Conservation (phyloP, 2,329 filamentous ascomycete species). For the Stenocarpella maydis region DNA sequence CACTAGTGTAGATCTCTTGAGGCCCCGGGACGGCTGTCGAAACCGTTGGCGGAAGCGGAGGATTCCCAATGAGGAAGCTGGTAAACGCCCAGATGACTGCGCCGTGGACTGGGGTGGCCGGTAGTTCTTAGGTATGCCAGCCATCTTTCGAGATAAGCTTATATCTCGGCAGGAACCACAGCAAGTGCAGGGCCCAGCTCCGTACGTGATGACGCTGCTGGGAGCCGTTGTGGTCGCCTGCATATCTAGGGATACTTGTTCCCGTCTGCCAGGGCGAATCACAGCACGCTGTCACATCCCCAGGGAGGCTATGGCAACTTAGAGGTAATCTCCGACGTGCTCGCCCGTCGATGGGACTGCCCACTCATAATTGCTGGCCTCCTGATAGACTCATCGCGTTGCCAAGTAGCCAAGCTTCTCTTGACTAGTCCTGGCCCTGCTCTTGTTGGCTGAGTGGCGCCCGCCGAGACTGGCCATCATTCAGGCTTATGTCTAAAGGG, state of each 20-base stretch:
- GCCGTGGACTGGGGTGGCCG: not conserved
- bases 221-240: constrained; percentile 5
- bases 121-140: not conserved
- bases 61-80: constrained; percentile 19
- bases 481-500: constrained; percentile 17
- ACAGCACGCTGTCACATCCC: not conserved
- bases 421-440: not conserved
- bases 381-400: constrained; percentile 11
- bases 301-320: constrained; percentile 16
- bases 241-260: not conserved
- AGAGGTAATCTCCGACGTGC: constrained; percentile 1
- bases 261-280: not conserved
- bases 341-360: not conserved
- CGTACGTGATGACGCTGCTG: not conserved
- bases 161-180: constrained; percentile 15
- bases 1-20: no score
- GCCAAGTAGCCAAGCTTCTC: constrained; percentile 18
- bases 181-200: not conserved
- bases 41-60: not conserved
- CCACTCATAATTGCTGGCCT: not conserved
- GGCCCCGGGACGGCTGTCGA: not conserved
- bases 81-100: constrained; percentile 8
- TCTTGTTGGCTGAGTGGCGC: constrained; percentile 1
- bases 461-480: constrained; percentile 5
- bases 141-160: constrained; percentile 25